Evolutionary conservation across 2,329 filamentous ascomycete species (phyloP).

Genomic region (Pestalotiopsis sp.): DNA sequence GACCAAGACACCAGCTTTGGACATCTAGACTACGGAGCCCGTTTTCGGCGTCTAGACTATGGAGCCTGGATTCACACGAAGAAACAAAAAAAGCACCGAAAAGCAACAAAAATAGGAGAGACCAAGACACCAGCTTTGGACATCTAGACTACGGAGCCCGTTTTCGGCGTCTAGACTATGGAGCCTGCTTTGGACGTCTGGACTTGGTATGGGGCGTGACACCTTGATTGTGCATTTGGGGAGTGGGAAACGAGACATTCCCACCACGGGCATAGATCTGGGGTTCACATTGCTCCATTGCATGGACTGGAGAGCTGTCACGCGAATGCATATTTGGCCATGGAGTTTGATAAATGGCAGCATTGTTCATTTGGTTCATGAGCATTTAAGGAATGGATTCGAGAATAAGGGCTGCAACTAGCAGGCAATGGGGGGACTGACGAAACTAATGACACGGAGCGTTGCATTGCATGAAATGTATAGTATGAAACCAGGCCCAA

Average conservation of each 20-base stretch:
- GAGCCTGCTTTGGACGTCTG: no score
- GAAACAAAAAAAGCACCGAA: no score
- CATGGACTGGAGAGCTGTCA: not conserved
- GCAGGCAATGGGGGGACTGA: not conserved
- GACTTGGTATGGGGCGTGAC: no score
- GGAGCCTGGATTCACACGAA: no score
- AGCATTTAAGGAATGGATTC: not conserved
- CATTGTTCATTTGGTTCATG: not conserved
- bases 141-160: not conserved
- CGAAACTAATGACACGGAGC: not conserved
- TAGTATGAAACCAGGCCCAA: not conserved
- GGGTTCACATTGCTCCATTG: not conserved
- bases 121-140: not conserved
- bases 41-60: not conserved
- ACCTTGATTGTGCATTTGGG: no score
- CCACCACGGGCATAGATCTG: not conserved
- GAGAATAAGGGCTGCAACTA: not conserved
- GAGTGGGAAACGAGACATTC: no score
- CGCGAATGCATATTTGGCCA: no score
- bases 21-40: not conserved
- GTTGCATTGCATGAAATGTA: not conserved
- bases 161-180: not conserved
- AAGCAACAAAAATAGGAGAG: not conserved
- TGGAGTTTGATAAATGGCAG: not conserved
- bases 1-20: not conserved